Conservation (phyloP, 1,284 basidiomycete species). For the Ustilago tritici region DNA sequence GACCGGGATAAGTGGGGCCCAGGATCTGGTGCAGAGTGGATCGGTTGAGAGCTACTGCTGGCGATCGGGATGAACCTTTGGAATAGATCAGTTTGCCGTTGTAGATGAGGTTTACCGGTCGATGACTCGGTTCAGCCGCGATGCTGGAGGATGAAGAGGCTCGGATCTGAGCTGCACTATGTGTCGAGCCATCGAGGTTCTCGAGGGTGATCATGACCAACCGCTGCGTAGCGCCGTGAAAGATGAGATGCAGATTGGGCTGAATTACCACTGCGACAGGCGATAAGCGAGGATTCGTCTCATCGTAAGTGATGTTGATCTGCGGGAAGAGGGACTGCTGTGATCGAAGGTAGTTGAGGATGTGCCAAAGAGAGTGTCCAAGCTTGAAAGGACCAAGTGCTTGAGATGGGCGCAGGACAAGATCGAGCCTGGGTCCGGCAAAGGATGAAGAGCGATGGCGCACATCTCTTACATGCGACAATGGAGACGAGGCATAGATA, state of each 20-base stretch:
- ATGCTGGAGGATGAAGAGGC: background rate
- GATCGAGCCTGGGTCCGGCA: constrained; percentile 34
- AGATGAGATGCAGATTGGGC: constrained; percentile 48
- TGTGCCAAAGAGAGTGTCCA: constrained; percentile 56
- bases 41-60: constrained; percentile 35
- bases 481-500: constrained; percentile 26
- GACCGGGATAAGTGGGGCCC: constrained; percentile 50
- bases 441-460: constrained; percentile 36
- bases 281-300: constrained; percentile 29
- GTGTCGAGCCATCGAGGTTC: constrained; percentile 19
- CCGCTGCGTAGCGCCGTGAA: constrained; percentile 39
- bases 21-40: constrained; percentile 52
- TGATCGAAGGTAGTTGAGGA: constrained; percentile 53
- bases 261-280: constrained; percentile 42
- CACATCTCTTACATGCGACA: constrained; percentile 4
- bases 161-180: background rate
- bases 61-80: constrained; percentile 9
- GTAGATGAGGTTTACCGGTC: constrained; percentile 44
- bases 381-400: constrained; percentile 52
- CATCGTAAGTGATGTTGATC: constrained; percentile 47
- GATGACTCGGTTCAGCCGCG: constrained; percentile 28
- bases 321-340: constrained; percentile 50
- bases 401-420: constrained; percentile 38
- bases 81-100: constrained; percentile 46
- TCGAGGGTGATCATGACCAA: constrained; percentile 51